Evolutionary conservation across 2,329 filamentous ascomycete genomes (phyloP).

Genomic region (Phialocephala sp.): DNA sequence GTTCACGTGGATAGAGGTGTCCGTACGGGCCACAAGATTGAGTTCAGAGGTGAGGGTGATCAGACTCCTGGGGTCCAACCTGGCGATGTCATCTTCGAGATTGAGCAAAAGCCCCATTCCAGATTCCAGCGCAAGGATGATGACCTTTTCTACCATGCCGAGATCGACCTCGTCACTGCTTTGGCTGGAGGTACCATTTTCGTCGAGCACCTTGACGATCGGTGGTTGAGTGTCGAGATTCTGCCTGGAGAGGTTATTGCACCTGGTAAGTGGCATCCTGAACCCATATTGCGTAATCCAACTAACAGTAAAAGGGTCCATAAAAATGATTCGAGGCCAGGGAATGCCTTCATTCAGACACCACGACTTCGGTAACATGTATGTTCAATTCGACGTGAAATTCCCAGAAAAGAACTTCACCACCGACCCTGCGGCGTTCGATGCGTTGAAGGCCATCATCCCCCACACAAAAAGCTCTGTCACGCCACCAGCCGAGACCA

Average conservation of each 20-base stretch:
- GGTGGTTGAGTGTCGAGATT: conserved; percentile 94
- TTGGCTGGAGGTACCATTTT: conserved; percentile 89
- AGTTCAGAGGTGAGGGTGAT: conserved; percentile 96
- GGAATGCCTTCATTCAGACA: conserved; percentile 97
- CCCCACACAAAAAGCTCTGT: conserved; percentile 67
- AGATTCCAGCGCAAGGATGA: conserved; percentile 97
- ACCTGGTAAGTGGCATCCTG: conserved; percentile 70
- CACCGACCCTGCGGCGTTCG: conserved; percentile 70
- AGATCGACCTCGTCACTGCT: conserved; percentile 95
- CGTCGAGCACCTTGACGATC: conserved; percentile 95
- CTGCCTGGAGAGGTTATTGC: conserved; percentile 93
- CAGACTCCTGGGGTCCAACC: conserved; percentile 91
- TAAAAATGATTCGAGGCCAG: conserved; percentile 95
- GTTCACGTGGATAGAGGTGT: conserved; percentile 97
- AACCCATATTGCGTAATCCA: conserved; percentile 32
- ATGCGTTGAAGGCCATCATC: conserved; percentile 83
- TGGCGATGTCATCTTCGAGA: conserved; percentile 97
- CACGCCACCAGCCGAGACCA: conserved; percentile 78
- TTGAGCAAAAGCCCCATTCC: conserved; percentile 97
- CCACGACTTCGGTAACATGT: conserved; percentile 94
- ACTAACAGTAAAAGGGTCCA: conserved; percentile 64
- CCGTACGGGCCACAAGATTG: conserved; percentile 91
- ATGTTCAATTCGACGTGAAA: conserved; percentile 97
- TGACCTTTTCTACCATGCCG: conserved; percentile 91
- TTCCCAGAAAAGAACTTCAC: conserved; percentile 85